Evolutionary conservation across 2,329 filamentous ascomycete species (phyloP).

Genomic region (Cladosporium sp.): DNA sequence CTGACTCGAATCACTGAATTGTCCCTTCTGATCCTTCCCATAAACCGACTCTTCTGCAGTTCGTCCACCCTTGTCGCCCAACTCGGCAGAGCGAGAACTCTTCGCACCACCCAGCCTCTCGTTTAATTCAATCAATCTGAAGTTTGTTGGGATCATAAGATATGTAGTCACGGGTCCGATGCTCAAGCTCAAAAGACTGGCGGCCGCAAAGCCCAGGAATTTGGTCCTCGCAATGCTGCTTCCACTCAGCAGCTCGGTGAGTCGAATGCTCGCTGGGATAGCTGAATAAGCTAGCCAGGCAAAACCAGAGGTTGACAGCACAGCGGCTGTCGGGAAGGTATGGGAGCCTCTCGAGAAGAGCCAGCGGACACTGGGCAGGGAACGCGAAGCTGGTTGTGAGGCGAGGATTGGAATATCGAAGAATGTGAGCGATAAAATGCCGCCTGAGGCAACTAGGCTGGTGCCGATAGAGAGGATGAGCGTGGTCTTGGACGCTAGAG

Average conservation of each 20-base stretch:
- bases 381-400: constrained; percentile 33
- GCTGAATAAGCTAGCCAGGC: constrained; percentile 31
- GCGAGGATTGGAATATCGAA: constrained; percentile 32
- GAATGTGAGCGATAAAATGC: constrained; percentile 30
- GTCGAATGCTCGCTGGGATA: constrained; percentile 22
- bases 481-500: neutral
- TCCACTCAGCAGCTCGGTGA: constrained; percentile 24
- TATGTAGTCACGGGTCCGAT: constrained; percentile 31
- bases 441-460: constrained; percentile 27
- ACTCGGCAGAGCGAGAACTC: constrained; percentile 27
- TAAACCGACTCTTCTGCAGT: constrained; percentile 32
- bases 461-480: constrained; percentile 28
- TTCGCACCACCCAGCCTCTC: constrained; percentile 31
- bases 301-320: constrained; percentile 29
- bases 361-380: constrained; percentile 32
- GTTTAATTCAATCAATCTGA: constrained; percentile 34
- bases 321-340: constrained; percentile 30
- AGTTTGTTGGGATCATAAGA: constrained; percentile 34
- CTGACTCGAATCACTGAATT: constrained; percentile 33
- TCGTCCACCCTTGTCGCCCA: constrained; percentile 22
- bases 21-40: constrained; percentile 24
- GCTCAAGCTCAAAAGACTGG: constrained; percentile 28
- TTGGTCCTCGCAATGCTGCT: constrained; percentile 1
- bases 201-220: constrained; percentile 13
- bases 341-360: constrained; percentile 33